Evolutionary conservation across 1,284 basidiomycete species (phyloP), one percentile per base, ranked within the genome.

Genomic region (Microbotryum scabiosae): DNA sequence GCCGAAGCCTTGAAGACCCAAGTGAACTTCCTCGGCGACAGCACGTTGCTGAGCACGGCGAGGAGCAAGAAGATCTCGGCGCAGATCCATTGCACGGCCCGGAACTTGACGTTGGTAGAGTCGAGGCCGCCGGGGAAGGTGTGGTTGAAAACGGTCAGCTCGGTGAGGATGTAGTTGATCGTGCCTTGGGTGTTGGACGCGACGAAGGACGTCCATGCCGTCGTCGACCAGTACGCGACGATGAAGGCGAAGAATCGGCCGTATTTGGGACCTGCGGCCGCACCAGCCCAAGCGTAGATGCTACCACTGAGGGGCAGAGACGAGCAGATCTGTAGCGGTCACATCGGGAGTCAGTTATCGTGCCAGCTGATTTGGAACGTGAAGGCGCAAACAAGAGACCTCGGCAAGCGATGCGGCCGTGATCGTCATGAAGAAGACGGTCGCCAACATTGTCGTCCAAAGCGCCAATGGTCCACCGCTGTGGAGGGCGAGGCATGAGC

Each of bases 221-320:
- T 90, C 63, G 69, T 67, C 0, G 64, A 53, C 70, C 69, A 67
- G 46, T 54, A 61, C 1, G 59, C 57, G 21, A 91, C 88, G 57
- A 89, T 74, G 76, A 91, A 90, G 2, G 87, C 89, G 67, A 89
- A 82, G 74, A 90, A 85, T 47, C 88, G 80, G 3, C 83, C 87
- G 70, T 88, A 85, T 69, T 87, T 88, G 16, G 84, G 84, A 3
- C 88, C 88, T 5, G 87, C 89, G 67, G 87, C 88, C 71, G 89
- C 88, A 30, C 88, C 88, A 0, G 87, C 86, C 89, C 89, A 91
- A 60, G 90, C 84, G 75, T 91, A 91, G 73, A 91, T 90, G 9
- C 87, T 90, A 9, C 89, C 89, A 59, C 86, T 88, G n/a, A 71
- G 62, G 0, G 70, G 70, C 23, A 71, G 63, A 20, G 66, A 60